A percentile compares a stretch with the other conserved stretches of the same genome.
phyloP scores from a whole-genome alignment of 352 stramenopile genomes.

The Phytophthora sp. region DNA sequence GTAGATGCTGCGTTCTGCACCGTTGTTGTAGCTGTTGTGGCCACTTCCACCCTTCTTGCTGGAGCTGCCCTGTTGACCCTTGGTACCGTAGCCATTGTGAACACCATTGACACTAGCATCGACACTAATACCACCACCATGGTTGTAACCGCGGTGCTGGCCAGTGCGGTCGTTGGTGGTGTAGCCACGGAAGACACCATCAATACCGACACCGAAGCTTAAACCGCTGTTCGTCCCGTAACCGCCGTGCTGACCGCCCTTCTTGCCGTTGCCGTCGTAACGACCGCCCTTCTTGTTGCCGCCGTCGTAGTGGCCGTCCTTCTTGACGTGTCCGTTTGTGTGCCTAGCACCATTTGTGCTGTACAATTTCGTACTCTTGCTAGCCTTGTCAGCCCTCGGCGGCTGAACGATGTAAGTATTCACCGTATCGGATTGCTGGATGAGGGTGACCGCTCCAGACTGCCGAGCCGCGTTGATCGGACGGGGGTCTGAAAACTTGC shows the following conservation, averaged over 20 bases:
- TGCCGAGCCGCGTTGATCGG: slow-evolving; percentile 26
- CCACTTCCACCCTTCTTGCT: background rate
- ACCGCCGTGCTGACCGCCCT: background rate
- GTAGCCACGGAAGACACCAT: background rate
- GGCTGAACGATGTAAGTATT: background rate
- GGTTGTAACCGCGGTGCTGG: no score
- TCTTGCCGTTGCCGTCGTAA: background rate
- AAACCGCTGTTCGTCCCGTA: background rate
- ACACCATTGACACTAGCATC: no score
- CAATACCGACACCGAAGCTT: background rate
- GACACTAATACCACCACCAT: no score
- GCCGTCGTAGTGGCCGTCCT: no score
- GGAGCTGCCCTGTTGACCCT: background rate
- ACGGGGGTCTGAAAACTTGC: slow-evolving; percentile 51
- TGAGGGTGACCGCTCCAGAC: slow-evolving; percentile 7
- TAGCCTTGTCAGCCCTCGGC: slow-evolving; percentile 1
- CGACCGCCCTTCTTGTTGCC: no score
- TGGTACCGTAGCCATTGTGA: no score
- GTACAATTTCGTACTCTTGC: background rate
- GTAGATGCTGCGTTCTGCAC: background rate
- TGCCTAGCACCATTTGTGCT: no score
- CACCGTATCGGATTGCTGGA: slow-evolving; percentile 2
- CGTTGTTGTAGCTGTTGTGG: background rate
- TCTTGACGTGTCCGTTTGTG: no score
- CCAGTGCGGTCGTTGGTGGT: background rate